Percentiles rank a stretch among this genome's conserved stretches.
Conservation (phyloP, 2,329 filamentous ascomycete species). For the Rutstroemia sp. region DNA sequence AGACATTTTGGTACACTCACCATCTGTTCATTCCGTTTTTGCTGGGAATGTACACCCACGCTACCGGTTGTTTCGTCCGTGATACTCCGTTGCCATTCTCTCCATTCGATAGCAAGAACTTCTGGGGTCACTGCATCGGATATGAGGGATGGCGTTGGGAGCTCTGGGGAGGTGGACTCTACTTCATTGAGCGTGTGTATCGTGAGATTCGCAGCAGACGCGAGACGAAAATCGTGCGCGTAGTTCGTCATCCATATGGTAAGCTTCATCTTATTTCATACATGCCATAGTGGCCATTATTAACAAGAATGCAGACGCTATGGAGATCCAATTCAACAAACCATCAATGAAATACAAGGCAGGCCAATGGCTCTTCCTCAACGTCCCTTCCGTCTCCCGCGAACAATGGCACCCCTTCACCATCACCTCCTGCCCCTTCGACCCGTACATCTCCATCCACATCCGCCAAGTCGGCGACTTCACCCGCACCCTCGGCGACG, state of each 20-base stretch:
- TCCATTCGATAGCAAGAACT: conserved; percentile 72
- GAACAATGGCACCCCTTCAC: conserved; percentile 99
- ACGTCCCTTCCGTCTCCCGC: conserved; percentile 79
- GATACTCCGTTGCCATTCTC: conserved; percentile 66
- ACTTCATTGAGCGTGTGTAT: conserved; percentile 81
- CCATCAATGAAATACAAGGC: conserved; percentile 97
- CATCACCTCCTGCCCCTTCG: conserved; percentile 95
- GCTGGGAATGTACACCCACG: conserved; percentile 90
- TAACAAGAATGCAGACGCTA: conserved; percentile 54
- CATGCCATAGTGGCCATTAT: conserved; percentile 24
- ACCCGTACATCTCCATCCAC: conserved; percentile 90
- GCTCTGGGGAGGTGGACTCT: conserved; percentile 75
- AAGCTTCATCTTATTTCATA: conserved; percentile 30
- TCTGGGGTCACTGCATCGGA: conserved; percentile 90
- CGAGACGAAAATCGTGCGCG: conserved; percentile 82
- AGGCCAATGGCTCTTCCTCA: conserved; percentile 95
- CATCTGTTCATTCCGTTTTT: conserved; percentile 97
- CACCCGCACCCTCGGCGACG: conserved; percentile 86
- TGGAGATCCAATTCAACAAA: conserved; percentile 96
- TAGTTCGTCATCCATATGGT: conserved; percentile 93
- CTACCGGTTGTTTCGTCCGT: conserved; percentile 91
- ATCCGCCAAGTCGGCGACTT: conserved; percentile 96
- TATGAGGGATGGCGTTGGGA: conserved; percentile 99
- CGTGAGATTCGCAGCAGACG: conserved; percentile 81
- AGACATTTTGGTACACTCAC: conserved; percentile 99